Evolutionary conservation across 768 basidiomycete genomes (phyloP), one percentile per base, ranked within the genome.

Genomic region (Hydnum rufescens): DNA sequence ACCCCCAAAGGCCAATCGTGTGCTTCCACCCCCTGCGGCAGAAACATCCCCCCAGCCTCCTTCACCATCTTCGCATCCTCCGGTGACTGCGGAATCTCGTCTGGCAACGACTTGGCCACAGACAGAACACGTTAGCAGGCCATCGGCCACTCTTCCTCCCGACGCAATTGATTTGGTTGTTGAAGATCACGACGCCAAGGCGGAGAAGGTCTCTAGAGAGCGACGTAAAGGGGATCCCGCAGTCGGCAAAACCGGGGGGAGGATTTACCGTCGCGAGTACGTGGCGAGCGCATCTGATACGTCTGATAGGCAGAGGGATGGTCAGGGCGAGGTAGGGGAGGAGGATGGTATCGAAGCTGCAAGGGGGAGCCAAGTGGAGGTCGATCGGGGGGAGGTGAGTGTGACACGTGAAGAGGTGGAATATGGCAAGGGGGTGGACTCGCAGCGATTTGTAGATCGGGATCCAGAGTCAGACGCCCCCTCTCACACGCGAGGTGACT

Each of bases 151-250:
- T 16, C 52, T 68, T 30, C 70, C 66, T 3, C 55, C 62, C 0
- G 70, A 96, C 57, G 90, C 92, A 1, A 80, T 96, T 1, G 93
- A 99, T 60, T 70, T 99, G 18, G 74, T 96, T 3, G 77, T 92
- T 0, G 82, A 84, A 60, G 82, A 80, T 59, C 55, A 62, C 4
- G 61, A 68, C 4, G 76, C 77, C 3, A 74, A 71, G 29, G 70
- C 75, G 55, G 70, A 72, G 53, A 74, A 74, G 28, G 67, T 70
- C 58, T 63, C 65, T 26, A 67, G 71, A 42, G 77, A 80, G 56
- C 66, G 78, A 34, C 63, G 73, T 51, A 75, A 74, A 54, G 81
- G 78, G 23, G 79, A 81, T 57, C 77, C 80, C n/a, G 65, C 55
- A 22, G 49, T 53, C 6, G 16, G 46, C 19, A 42, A 52, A 44